These are phyloP conservation scores for Phellinidium pouzarii DNA, from an alignment of 1,284 basidiomycete genomes.

Conservation along the genomic window DNA sequence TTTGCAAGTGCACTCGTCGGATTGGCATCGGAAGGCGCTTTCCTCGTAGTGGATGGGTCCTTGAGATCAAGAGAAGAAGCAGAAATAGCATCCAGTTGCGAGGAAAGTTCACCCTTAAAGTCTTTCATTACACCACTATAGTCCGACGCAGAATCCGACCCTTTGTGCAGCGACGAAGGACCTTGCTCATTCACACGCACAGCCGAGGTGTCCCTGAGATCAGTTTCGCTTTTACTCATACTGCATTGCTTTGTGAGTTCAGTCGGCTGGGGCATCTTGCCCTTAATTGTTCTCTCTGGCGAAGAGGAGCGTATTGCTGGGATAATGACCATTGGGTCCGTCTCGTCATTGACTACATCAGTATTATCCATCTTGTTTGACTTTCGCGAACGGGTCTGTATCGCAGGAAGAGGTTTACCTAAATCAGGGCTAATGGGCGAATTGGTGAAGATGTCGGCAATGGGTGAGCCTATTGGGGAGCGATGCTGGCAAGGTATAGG, in stretches of 20 bases:
- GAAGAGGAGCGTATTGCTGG: constrained; percentile 27
- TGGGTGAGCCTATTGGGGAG: constrained; percentile 35
- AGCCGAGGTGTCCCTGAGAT: constrained; percentile 43
- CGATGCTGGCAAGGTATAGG: constrained; percentile 50
- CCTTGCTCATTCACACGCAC: constrained; percentile 32
- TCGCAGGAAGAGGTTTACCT: constrained; percentile 58
- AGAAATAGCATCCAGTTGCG: constrained; percentile 52
- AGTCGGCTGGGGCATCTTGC: constrained; percentile 23
- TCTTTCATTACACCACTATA: constrained; percentile 55
- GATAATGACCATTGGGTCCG: constrained; percentile 45
- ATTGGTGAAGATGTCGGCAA: constrained; percentile 45
- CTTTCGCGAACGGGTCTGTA: constrained; percentile 29
- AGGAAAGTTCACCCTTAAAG: constrained; percentile 57
- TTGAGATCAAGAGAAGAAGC: constrained; percentile 48
- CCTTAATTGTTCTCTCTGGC: constrained; percentile 22
- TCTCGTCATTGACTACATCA: constrained; percentile 32
- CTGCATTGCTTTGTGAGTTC: constrained; percentile 50
- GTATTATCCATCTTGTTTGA: constrained; percentile 17
- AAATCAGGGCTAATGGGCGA: constrained; percentile 27
- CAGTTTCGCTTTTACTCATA: constrained; percentile 67
- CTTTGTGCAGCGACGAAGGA: constrained; percentile 27
- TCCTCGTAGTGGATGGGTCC: constrained; percentile 53
- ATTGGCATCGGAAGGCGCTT: constrained; percentile 28
- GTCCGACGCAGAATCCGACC: constrained; percentile 36
- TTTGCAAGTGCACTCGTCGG: constrained; percentile 9